Base-by-base conservation (phyloP, 75 land plant genomes). In the Cupressus sempervirens region DNA sequence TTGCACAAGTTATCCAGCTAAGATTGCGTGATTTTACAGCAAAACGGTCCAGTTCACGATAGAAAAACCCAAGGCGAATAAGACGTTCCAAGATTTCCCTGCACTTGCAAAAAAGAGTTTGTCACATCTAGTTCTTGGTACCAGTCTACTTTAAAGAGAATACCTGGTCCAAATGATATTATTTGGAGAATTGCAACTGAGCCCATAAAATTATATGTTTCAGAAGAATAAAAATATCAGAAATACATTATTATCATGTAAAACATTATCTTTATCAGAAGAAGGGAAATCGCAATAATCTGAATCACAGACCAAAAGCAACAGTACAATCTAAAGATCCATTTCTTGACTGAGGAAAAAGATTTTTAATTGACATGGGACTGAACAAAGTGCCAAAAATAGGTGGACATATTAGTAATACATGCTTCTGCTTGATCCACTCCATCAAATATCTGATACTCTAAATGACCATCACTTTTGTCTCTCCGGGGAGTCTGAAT, bases 41-140 rank as follows among this genome's bases (percentile, higher is more conserved):
- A 85, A 98, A 98, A 4, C 90, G 91, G 74, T 94, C 92, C 72
- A 98, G 93, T 88, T 96, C 97, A 80, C 94, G 88, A 77, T 98
- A 98, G 86, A 93, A 95, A 88, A 93, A 96, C 3, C 99, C 99
- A 43, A 98, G 87, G 13, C 88, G 87, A 30, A 94, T 85, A 45
- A 98, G 90, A 82, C 91, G 88, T 83, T 98, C 93, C 72, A 98
- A 90, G 80, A 91, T 89, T 82, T 93, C 93, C 90, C 99, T 98
- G 93, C 84, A 82, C 12, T 38, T n/a, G 82, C 79, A 40, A 36
- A 76, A 38, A 3, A 40, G 23, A 38, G 79, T 18, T 40, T 76
- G 79, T 36, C 20, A 76, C 7, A 20, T 40, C 26, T 76, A 12
- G 10, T 76, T 36, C 41, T 76, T 40, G 1, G 67, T 76, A 40